Evolutionary conservation across 768 basidiomycete species (phyloP), one percentile per base, ranked within the genome.

Genomic region (Artomyces pyxidatus): DNA sequence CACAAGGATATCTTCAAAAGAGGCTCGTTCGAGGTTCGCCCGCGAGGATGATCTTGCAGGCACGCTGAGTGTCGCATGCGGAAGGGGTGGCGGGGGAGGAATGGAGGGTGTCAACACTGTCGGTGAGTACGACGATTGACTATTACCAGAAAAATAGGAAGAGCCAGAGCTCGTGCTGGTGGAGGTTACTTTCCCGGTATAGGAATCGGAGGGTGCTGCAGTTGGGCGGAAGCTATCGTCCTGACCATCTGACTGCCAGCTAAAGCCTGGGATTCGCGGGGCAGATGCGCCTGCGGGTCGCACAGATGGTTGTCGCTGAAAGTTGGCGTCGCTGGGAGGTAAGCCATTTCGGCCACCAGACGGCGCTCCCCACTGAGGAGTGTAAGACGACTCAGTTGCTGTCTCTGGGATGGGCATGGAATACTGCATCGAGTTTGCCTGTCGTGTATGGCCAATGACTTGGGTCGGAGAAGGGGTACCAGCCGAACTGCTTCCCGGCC

Each of bases 241-340:
- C 8, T 39, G 50, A 5, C 45, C 40, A 27, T 41, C 50, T n/a
- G 23, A 23, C 25, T 35, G 8, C 43, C 45, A 37, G 29, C 41
- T 58, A 54, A 8, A 44, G 6, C 62, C 59, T 28, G 63, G 62
- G 19, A 63, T 55, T 28, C 51, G 53, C 16, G 63, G 57, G n/a
- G 62, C 57, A 49, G 56, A 52, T 12, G 62, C 62, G 47, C 62
- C 60, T 17, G 59, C 45, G 4, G 65, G 61, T 25, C 62, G 60
- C 14, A 49, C 53, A 21, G 63, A 59, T 7, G 53, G 17, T 17
- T 55, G 54, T 41, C 52, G 51, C 32, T 42, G 51, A 6, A 45
- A 37, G 14, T 41, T 14, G 11, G 37, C 26, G 22, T 40, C 42
- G 22, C 48, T 30, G 14, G 48, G 55, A 25, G 51, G 54, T 39